Conservation (phyloP, 139 green algal genomes). For the Pseudopediastrum boryanum region DNA sequence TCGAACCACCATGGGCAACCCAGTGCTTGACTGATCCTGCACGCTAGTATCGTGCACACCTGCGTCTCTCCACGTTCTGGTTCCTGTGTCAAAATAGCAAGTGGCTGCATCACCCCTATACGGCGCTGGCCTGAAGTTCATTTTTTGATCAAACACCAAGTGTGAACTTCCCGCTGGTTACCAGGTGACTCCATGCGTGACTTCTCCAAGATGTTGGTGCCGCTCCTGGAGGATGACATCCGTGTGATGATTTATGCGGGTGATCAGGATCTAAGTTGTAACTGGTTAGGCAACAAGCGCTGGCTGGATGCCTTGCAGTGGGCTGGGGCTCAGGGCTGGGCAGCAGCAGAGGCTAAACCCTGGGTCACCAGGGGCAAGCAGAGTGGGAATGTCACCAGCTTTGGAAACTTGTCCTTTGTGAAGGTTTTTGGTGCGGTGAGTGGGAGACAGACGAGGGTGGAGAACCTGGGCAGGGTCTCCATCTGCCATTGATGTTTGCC, state of each 20-base stretch:
- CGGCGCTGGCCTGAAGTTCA: too few species aligned
- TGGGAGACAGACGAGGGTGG: too few species aligned
- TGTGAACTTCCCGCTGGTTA: too few species aligned
- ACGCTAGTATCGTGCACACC: too few species aligned
- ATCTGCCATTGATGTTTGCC: too few species aligned
- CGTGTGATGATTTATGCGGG: slow-evolving; percentile 83
- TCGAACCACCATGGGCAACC: too few species aligned
- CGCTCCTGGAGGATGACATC: slow-evolving; percentile 78
- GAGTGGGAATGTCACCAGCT: slow-evolving; percentile 60
- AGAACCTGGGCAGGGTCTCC: too few species aligned
- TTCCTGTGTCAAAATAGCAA: too few species aligned
- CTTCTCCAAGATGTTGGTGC: slow-evolving; percentile 63
- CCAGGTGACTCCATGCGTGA: slow-evolving; percentile 64
- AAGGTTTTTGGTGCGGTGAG: slow-evolving; percentile 36
- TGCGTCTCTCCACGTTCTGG: too few species aligned
- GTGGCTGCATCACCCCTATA: too few species aligned
- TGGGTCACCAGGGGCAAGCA: slow-evolving; percentile 60
- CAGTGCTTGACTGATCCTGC: too few species aligned
- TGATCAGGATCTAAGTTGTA: slow-evolving; percentile 82
- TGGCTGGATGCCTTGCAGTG: slow-evolving; percentile 79
- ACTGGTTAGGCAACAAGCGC: slow-evolving; percentile 66
- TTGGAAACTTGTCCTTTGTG: slow-evolving; percentile 76
- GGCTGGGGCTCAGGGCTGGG: slow-evolving; percentile 47
- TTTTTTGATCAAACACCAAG: too few species aligned
- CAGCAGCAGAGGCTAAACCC: slow-evolving; percentile 46